phyloP scores from a whole-genome alignment of 139 green algal species.

The Tetradesmus obliquus region DNA sequence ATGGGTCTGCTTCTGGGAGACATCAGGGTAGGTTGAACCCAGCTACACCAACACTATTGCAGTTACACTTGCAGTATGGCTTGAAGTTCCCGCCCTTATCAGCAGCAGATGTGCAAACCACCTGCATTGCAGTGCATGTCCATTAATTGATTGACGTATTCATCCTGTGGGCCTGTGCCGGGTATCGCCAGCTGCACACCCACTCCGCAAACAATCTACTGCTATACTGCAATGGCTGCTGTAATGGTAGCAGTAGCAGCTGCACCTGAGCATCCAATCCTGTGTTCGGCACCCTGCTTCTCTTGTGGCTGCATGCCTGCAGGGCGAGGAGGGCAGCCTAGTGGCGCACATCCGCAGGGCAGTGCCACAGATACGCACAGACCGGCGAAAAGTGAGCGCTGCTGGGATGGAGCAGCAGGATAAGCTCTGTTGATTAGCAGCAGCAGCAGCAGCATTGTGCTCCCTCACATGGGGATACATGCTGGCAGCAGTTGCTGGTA shows the following conservation, averaged over 20 bases:
- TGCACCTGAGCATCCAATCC: neutral
- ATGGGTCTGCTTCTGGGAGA: conserved; percentile 91
- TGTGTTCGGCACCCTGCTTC: neutral
- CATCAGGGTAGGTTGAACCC: conserved; percentile 44
- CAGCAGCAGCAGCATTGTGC: neutral
- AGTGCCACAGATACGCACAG: conserved; percentile 80
- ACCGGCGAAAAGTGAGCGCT: conserved; percentile 72
- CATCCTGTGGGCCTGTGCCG: too few relatives aligned
- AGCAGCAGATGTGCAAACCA: too few relatives aligned
- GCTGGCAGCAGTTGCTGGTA: neutral
- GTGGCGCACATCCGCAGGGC: conserved; percentile 70
- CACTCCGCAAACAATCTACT: too few relatives aligned
- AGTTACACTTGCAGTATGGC: too few relatives aligned
- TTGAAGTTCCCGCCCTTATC: too few relatives aligned
- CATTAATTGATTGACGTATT: too few relatives aligned
- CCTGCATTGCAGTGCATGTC: too few relatives aligned
- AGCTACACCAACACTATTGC: too few relatives aligned
- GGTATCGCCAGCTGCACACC: too few relatives aligned
- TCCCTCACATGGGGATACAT: neutral
- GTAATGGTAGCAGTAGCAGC: neutral
- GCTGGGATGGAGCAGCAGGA: neutral
- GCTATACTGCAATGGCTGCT: neutral
- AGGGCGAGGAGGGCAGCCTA: conserved; percentile 36
- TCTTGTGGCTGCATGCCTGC: neutral
- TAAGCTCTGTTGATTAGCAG: neutral